These are phyloP conservation scores for Chloranthus sessilifolius DNA, from an alignment of 164 flowering plant genomes.

Conservation along the genomic window DNA sequence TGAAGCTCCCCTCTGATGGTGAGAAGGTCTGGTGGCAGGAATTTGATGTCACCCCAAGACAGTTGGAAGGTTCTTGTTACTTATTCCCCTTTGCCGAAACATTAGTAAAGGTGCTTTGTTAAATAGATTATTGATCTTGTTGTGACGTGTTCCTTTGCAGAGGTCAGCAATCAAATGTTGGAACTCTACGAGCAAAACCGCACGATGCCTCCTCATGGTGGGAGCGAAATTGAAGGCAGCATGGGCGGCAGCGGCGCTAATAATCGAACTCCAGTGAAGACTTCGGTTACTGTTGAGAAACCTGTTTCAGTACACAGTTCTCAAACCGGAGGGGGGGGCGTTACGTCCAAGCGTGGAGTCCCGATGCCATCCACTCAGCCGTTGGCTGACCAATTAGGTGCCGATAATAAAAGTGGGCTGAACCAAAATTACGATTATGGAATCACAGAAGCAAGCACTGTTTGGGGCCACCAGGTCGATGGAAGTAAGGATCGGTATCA, in stretches of 20 bases:
- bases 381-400: constrained; percentile 26
- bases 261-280: constrained; percentile 37
- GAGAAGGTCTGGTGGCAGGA: constrained; percentile 95
- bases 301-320: constrained; percentile 18
- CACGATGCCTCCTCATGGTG: constrained; percentile 37
- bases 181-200: constrained; percentile 93
- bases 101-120: constrained; percentile 1
- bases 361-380: constrained; percentile 26
- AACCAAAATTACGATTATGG: constrained; percentile 43
- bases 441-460: constrained; percentile 31
- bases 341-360: constrained; percentile 19
- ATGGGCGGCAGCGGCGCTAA: constrained; percentile 30
- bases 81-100: not conserved
- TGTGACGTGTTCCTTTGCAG: constrained; percentile 36
- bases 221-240: constrained; percentile 77
- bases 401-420: constrained; percentile 32
- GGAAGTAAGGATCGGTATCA: constrained; percentile 20
- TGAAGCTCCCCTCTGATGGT: constrained; percentile 77
- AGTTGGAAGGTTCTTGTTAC: constrained; percentile 69
- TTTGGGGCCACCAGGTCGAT: constrained; percentile 41
- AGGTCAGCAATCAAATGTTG: constrained; percentile 98
- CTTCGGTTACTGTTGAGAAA: constrained; percentile 43
- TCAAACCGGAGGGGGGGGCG: constrained; percentile 15
- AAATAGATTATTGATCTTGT: not conserved
- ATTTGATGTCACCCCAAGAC: constrained; percentile 87